These are phyloP conservation scores for Penicillium sp. DNA, from an alignment of 2,329 filamentous ascomycete species.

Conservation along the genomic window DNA sequence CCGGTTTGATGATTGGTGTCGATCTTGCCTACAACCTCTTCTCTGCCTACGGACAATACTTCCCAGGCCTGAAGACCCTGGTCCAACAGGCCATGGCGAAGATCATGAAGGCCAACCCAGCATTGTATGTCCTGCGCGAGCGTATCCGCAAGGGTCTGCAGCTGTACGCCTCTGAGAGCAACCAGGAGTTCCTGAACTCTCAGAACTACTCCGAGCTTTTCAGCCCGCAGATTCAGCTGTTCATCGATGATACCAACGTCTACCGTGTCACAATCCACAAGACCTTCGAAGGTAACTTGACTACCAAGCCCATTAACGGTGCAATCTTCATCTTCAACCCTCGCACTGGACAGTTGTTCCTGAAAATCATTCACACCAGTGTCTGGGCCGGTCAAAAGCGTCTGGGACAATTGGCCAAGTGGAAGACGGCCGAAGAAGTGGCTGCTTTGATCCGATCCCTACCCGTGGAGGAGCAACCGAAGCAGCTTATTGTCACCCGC, in stretches of 20 bases:
- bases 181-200: conserved; percentile 98
- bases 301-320: conserved; percentile 98
- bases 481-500: conserved; percentile 95
- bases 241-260: conserved; percentile 98
- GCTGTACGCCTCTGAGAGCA: conserved; percentile 96
- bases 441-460: conserved; percentile 93
- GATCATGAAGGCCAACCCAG: conserved; percentile 99
- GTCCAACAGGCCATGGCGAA: conserved; percentile 99
- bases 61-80: conserved; percentile 93
- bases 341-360: conserved; percentile 93
- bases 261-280: conserved; percentile 99
- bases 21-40: conserved; percentile 98
- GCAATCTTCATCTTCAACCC: conserved; percentile 99
- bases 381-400: conserved; percentile 99
- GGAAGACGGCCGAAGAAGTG: conserved; percentile 99
- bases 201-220: conserved; percentile 99
- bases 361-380: conserved; percentile 99
- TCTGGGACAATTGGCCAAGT: conserved; percentile 96
- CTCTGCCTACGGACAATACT: conserved; percentile 97
- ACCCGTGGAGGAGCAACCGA: conserved; percentile 96
- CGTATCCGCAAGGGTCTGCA: conserved; percentile 98
- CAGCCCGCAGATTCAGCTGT: conserved; percentile 97
- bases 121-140: conserved; percentile 91
- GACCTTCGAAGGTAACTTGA: conserved; percentile 98
- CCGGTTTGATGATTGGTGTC: conserved; percentile 95